These are phyloP conservation scores for Botryotinia calthae DNA, from an alignment of 2,329 filamentous ascomycete genomes.

Conservation along the genomic window DNA sequence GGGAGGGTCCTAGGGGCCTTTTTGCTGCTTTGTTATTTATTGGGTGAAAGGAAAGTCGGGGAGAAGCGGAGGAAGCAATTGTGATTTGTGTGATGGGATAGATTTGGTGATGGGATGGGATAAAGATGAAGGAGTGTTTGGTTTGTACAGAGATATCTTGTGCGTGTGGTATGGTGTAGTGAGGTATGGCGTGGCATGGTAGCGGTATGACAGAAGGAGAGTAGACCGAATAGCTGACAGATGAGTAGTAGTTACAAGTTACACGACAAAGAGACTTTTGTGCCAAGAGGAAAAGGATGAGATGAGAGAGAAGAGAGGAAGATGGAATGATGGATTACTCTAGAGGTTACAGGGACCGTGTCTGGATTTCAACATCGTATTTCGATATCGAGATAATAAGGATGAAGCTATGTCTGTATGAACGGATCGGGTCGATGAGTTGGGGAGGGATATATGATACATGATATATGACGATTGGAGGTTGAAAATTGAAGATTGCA, in stretches of 20 bases:
- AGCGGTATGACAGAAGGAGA: not conserved
- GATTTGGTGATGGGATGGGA: not conserved
- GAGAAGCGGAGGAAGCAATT: not conserved
- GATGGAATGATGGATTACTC: not conserved
- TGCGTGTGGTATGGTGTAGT: not conserved
- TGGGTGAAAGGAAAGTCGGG: not conserved
- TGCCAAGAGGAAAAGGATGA: not conserved
- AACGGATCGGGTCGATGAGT: not conserved
- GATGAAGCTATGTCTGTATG: not conserved
- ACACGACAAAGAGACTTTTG: not conserved
- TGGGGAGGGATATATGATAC: not conserved
- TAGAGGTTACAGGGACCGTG: not conserved
- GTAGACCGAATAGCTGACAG: not conserved
- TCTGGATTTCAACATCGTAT: not conserved
- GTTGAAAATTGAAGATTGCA: not conserved
- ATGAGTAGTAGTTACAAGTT: not conserved
- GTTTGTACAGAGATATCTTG: not conserved
- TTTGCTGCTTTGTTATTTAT: not conserved
- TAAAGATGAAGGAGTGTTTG: not conserved
- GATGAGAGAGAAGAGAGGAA: not conserved
- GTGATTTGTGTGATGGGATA: not conserved
- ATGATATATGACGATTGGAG: not conserved
- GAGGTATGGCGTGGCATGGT: not conserved
- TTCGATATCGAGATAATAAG: not conserved
- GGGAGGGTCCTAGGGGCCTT: rapidly evolving